These are phyloP conservation scores for Ilyonectria destructans DNA, from an alignment of 2,329 filamentous ascomycete genomes.

Conservation along the genomic window DNA sequence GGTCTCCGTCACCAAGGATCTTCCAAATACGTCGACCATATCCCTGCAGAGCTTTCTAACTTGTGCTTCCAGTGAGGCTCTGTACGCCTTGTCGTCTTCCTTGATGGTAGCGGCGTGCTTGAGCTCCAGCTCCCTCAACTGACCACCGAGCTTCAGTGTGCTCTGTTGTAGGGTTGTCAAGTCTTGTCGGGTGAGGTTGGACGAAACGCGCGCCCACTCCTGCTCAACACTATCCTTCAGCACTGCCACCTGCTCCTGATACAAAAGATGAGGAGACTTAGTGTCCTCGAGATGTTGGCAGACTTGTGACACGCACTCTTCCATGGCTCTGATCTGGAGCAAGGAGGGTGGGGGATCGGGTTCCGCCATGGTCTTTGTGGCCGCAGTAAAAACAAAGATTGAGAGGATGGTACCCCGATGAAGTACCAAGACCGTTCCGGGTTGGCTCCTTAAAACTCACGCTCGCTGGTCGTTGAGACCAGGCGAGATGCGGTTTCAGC, in stretches of 20 bases:
- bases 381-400: neutral
- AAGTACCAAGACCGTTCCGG: too few relatives aligned
- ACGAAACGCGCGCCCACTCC: neutral
- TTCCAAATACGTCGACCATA: slow-evolving; percentile 7
- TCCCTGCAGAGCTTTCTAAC: slow-evolving; percentile 9
- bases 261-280: slow-evolving; percentile 14
- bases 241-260: slow-evolving; percentile 1
- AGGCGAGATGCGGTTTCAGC: neutral
- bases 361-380: neutral
- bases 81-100: neutral
- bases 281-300: neutral
- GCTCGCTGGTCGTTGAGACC: too few relatives aligned
- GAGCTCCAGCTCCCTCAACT: slow-evolving; percentile 9
- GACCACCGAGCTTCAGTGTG: slow-evolving; percentile 9
- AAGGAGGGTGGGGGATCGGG: slow-evolving; percentile 5
- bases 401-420: too few relatives aligned
- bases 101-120: slow-evolving; percentile 10
- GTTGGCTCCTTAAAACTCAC: too few relatives aligned
- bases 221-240: neutral
- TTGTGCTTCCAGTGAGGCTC: neutral
- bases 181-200: neutral
- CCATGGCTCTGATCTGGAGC: slow-evolving; percentile 12
- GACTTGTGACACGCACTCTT: slow-evolving; percentile 5
- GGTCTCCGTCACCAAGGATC: too few relatives aligned
- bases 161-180: neutral